Evolutionary conservation across 2,329 filamentous ascomycete genomes (phyloP).

Genomic region (Plenodomus lindquistii): DNA sequence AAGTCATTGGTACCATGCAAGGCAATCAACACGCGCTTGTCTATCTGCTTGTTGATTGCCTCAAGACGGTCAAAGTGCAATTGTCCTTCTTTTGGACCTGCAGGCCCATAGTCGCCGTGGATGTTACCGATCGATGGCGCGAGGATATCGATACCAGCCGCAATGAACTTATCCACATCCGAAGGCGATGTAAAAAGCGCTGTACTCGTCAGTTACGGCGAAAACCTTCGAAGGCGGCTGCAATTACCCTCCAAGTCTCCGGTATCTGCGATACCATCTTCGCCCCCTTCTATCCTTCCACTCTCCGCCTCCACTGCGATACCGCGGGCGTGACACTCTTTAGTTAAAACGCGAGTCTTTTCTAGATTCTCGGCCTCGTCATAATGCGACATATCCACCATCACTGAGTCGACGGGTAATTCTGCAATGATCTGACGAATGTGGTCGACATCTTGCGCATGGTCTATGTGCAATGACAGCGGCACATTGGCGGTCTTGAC

Average conservation of each 20-base stretch:
- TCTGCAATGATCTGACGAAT: constrained; percentile 50
- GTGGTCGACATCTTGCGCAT: constrained; percentile 50
- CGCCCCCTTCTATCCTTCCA: constrained; percentile 70
- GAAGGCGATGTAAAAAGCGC: constrained; percentile 66
- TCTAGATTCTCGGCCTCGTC: constrained; percentile 72
- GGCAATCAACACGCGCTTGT: constrained; percentile 53
- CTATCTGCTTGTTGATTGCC: constrained; percentile 35
- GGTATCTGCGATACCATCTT: constrained; percentile 73
- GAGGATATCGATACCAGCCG: constrained; percentile 71
- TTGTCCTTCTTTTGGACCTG: constrained; percentile 50
- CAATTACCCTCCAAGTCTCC: constrained; percentile 59
- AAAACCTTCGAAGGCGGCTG: too few species aligned
- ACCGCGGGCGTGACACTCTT: constrained; percentile 64
- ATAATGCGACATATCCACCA: constrained; percentile 77
- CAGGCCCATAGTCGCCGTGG: constrained; percentile 71
- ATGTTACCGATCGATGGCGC: constrained; percentile 77
- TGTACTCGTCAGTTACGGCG: constrained; percentile 3
- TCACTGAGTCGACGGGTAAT: constrained; percentile 70
- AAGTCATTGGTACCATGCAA: constrained; percentile 64
- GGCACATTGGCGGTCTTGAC: constrained; percentile 48
- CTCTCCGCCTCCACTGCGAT: constrained; percentile 73
- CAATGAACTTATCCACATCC: constrained; percentile 70
- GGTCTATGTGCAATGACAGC: constrained; percentile 53
- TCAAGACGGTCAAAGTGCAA: constrained; percentile 39
- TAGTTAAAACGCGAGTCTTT: constrained; percentile 63